Base-by-base conservation (phyloP, 768 basidiomycete species). In the Cystofilobasidium macerans region DNA sequence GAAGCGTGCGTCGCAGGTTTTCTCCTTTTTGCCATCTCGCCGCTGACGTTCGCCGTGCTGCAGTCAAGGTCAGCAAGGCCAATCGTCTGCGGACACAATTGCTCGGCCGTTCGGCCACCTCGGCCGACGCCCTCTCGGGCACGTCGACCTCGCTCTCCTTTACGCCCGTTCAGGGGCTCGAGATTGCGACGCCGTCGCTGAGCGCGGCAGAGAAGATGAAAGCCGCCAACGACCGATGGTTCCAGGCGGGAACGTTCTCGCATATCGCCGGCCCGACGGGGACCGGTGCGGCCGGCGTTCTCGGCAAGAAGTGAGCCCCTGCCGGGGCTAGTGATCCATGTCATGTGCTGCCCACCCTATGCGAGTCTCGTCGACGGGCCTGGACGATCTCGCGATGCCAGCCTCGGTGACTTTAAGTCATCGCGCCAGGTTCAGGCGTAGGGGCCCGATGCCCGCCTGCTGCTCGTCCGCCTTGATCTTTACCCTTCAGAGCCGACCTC, bases 141-240 rank as follows among this genome's bases (percentile, higher is more conserved):
- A 91, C 87, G 11, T 86, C 89, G 6, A 97, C 93, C 0, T 92
- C 89, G 22, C 78, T 98, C 65, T 87, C 87, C 9, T 93, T 98
- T 67, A 98, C 94, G 6, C 94, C 94, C 18, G 88, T 92, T 6
- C 94, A 98, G 84, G 94, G 91, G 38, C 87, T 99, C 76, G 93
- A 99, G 76, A 81, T 99, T 68, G 92, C 91, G 62, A 98, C 98
- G 73, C 86, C 88, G 30, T 71, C 69, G 7, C 67, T 77, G 43
- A 82, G 87, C n/a, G 83, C 86, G 6, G 84, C 76, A 53, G 85
- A 86, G 69, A 82, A 86, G 36, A 89, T 95, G 64, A 90, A 91
- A 75, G 92, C 90, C 70, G 95, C 95, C 30, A 98, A 99, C 77
- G 91, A 95, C 62, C 82, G 87, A 32, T 99, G 95, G 95, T 99